Conservation (phyloP, 768 basidiomycete genomes). For the Suillus paluster region DNA sequence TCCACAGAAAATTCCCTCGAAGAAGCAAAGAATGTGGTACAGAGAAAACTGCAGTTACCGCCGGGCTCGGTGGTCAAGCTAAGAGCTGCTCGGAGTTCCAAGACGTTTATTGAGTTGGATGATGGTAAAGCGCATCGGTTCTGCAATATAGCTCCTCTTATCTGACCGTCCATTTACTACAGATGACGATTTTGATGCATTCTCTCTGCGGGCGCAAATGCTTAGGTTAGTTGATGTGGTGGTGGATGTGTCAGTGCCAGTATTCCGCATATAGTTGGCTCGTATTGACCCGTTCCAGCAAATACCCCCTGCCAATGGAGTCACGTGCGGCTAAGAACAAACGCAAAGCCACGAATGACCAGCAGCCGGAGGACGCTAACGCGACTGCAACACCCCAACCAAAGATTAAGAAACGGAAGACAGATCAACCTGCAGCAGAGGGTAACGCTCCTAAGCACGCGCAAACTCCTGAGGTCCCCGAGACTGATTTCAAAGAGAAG, state of each 20-base stretch:
- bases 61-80: conserved; percentile 41
- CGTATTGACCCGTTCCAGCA: background rate
- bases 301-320: conserved; percentile 20
- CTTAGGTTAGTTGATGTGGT: conserved; percentile 43
- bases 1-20: conserved; percentile 64
- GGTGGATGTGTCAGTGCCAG: conserved; percentile 13
- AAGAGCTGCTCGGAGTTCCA: conserved; percentile 52
- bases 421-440: background rate
- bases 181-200: conserved; percentile 86
- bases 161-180: conserved; percentile 7
- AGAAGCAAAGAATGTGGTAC: conserved; percentile 59
- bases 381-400: conserved; percentile 2
- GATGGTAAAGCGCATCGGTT: conserved; percentile 57
- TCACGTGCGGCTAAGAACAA: conserved; percentile 23
- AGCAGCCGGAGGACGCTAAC: background rate
- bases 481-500: too few species aligned
- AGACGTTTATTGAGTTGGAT: conserved; percentile 63
- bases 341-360: conserved; percentile 18
- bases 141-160: background rate
- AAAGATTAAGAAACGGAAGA: conserved; percentile 14
- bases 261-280: background rate
- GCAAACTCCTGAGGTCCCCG: background rate
- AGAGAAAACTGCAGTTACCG: conserved; percentile 64
- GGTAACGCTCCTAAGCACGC: background rate
- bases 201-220: conserved; percentile 49